Evolutionary conservation across 75 land plant genomes (phyloP).

Genomic region (Isoetes taiwanensis): DNA sequence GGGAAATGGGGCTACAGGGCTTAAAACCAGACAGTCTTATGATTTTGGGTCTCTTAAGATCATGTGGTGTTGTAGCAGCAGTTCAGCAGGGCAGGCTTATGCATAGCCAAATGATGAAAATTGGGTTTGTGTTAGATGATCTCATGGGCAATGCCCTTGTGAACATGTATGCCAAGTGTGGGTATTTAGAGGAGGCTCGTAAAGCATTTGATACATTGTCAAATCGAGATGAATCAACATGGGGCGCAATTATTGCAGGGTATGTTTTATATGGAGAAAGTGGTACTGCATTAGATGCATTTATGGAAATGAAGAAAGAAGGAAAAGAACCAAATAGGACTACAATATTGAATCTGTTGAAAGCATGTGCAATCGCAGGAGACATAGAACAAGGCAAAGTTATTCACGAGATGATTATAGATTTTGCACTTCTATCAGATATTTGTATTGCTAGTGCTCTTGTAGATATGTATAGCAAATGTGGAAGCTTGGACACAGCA

Average conservation of each 20-base stretch:
- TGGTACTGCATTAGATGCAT: not conserved
- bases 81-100: not conserved
- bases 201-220: conserved; percentile 23
- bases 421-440: no score
- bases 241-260: conserved; percentile 24
- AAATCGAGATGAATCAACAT: conserved; percentile 13
- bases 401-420: not conserved
- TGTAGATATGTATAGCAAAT: not conserved
- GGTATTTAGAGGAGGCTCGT: conserved; percentile 10
- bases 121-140: conserved; percentile 21
- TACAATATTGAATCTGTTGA: conserved; percentile 23
- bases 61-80: not conserved
- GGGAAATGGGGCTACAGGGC: not conserved
- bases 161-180: conserved; percentile 18
- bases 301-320: conserved; percentile 6
- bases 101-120: conserved; percentile 3
- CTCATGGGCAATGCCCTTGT: conserved; percentile 21
- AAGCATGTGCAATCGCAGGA: conserved; percentile 25
- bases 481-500: not conserved
- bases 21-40: not conserved
- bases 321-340: conserved; percentile 17
- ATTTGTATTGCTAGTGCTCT: not conserved
- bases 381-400: not conserved
- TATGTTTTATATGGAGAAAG: conserved; percentile 15
- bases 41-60: not conserved